These are phyloP conservation scores for Beauveria caledonica DNA, from an alignment of 2,329 filamentous ascomycete genomes.

Conservation along the genomic window DNA sequence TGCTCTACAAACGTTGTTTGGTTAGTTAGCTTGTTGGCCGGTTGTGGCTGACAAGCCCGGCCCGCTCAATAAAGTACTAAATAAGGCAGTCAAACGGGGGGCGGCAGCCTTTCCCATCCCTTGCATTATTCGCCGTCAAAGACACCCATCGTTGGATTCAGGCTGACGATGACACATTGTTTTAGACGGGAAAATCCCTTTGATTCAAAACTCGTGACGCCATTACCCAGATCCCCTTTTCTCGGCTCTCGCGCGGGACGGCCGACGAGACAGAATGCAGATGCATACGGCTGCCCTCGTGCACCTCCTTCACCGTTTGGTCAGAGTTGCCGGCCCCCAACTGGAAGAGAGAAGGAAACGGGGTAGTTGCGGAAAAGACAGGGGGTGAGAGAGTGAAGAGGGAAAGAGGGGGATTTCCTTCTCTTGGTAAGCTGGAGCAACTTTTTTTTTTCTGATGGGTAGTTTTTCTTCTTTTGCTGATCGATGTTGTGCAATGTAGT, in stretches of 20 bases:
- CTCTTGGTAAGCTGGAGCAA: too few relatives aligned
- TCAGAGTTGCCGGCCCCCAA: background rate
- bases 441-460: background rate
- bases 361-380: background rate
- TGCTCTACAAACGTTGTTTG: background rate
- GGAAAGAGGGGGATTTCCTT: too few relatives aligned
- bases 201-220: too few relatives aligned
- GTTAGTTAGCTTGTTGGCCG: background rate
- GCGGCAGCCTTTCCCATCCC: background rate
- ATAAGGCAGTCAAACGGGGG: background rate
- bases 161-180: background rate
- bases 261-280: too few relatives aligned
- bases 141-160: background rate
- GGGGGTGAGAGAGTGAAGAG: too few relatives aligned
- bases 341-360: background rate
- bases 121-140: background rate
- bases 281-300: too few relatives aligned
- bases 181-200: too few relatives aligned
- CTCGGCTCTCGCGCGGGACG: too few relatives aligned
- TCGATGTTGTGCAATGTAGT: background rate
- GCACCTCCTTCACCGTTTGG: too few relatives aligned
- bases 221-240: too few relatives aligned
- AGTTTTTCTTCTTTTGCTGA: background rate
- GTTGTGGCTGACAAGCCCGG: background rate
- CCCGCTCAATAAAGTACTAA: background rate